Conservation (phyloP, 805 yeast species). For the Blastobotrys muscicola region DNA sequence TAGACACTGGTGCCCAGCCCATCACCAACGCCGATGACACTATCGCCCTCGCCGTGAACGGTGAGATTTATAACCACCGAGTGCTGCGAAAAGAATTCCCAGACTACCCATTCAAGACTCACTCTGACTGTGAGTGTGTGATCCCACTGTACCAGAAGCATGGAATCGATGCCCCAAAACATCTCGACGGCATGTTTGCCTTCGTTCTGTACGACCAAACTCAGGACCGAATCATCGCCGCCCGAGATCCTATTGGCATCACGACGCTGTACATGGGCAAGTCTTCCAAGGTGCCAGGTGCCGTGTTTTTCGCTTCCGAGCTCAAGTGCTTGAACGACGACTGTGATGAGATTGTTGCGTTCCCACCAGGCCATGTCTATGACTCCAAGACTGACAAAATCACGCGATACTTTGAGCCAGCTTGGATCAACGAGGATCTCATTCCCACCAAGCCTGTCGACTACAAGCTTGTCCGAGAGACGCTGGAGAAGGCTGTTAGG, state of each 20-base stretch:
- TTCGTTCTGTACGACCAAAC: constrained; percentile 81
- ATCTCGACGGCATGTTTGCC: constrained; percentile 97
- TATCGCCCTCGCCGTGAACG: constrained; percentile 79
- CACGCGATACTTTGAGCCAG: constrained; percentile 82
- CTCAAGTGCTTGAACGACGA: constrained; percentile 88
- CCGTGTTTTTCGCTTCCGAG: constrained; percentile 89
- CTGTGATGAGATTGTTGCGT: constrained; percentile 85
- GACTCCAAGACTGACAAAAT: constrained; percentile 82
- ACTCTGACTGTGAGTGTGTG: constrained; percentile 95
- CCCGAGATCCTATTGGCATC: constrained; percentile 97
- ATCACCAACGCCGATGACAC: constrained; percentile 71
- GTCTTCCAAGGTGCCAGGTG: constrained; percentile 51
- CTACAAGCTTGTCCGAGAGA: constrained; percentile 57
- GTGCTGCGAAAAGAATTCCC: constrained; percentile 66
- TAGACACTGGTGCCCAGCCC: constrained; percentile 98
- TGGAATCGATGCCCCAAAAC: constrained; percentile 82
- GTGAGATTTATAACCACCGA: constrained; percentile 97
- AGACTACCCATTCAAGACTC: constrained; percentile 71
- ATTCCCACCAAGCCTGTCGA: constrained; percentile 75
- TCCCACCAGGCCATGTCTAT: constrained; percentile 98
- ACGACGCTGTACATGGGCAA: constrained; percentile 95
- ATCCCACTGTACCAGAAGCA: constrained; percentile 85
- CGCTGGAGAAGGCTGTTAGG: constrained; percentile 90
- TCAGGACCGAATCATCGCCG: constrained; percentile 84
- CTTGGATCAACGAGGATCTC: constrained; percentile 83